Conservation (phyloP, 179 eudicot species). For the Corrigiola litoralis region DNA sequence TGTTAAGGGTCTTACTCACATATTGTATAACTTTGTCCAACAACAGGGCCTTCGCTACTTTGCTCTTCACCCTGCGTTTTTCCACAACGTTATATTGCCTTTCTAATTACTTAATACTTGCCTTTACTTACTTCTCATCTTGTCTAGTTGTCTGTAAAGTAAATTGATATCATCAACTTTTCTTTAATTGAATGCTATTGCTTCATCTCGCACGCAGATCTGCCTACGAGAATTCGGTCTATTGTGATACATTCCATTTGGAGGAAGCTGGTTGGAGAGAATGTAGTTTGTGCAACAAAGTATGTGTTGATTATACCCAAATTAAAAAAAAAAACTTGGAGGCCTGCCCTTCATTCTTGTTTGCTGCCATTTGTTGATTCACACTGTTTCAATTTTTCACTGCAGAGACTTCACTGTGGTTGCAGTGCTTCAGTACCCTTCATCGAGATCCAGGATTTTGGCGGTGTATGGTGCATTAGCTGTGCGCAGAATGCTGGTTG, state of each 20-base stretch:
- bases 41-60: too few species aligned
- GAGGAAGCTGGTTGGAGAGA: slow-evolving; percentile 54
- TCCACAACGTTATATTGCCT: too few species aligned
- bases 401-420: slow-evolving; percentile 50
- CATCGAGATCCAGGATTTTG: slow-evolving; percentile 44
- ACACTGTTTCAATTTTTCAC: slow-evolving; percentile 3
- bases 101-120: too few species aligned
- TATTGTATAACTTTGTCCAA: too few species aligned
- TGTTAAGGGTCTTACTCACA: too few species aligned
- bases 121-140: neutral
- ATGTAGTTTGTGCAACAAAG: slow-evolving; percentile 55
- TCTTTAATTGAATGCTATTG: neutral
- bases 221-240: slow-evolving; percentile 33
- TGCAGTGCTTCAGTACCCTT: slow-evolving; percentile 42
- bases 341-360: too few species aligned
- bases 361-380: neutral
- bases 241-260: slow-evolving; percentile 38
- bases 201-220: slow-evolving; percentile 16
- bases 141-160: neutral
- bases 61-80: too few species aligned
- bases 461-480: slow-evolving; percentile 41
- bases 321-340: too few species aligned
- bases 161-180: neutral
- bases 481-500: slow-evolving; percentile 39
- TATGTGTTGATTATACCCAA: slow-evolving; percentile 7